Evolutionary conservation across 106 monocot species (phyloP), one percentile per base, ranked within the genome.

Genomic region (Chionographis japonica): DNA sequence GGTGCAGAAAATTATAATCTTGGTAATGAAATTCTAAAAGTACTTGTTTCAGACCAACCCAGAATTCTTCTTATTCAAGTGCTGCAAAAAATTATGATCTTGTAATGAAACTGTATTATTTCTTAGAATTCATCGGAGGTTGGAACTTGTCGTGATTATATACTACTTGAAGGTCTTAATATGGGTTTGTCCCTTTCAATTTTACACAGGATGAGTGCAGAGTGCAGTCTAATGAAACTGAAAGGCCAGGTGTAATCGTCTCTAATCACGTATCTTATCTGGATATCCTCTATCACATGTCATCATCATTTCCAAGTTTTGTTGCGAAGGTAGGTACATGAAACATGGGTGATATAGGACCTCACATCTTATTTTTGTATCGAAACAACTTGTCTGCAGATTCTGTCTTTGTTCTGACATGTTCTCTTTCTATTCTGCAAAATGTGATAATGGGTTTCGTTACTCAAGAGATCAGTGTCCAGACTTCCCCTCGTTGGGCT

Each of bases 391-490:
- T 27, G 27, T 27, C 4, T 43, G 3, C 61, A 62, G 10, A 42
- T 72, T 61, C n/a, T 50, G 17, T 52, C 42, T 64, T 61, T 70
- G 50, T 69, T 61, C 65, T 86, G 56, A 79, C 78, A 54, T 67
- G 15, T 72, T 27, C 27, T 27, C 69, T 17, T 62, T 37, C 72
- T 65, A 14, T 52, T 55, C 38, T 61, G 37, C 52, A 65, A 69
- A n/a, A 68, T 43, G 3, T 36, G 57, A n/a, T 64, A 0, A 36
- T 76, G 40, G 52, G 51, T 78, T 63, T 74, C 39, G 9, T 69
- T 74, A 63, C n/a, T 80, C 65, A 84, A 95, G 95, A 86, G 86
- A 89, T 95, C 95, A 76, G 95, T 95, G 74, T 81, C 88, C 50
- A 82, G 56, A 77, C 88, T 95, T 74, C 95, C 95, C 52, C 68